These are phyloP conservation scores for Ophiocordyceps unilateralis DNA, from an alignment of 2,329 filamentous ascomycete genomes.

Conservation along the genomic window DNA sequence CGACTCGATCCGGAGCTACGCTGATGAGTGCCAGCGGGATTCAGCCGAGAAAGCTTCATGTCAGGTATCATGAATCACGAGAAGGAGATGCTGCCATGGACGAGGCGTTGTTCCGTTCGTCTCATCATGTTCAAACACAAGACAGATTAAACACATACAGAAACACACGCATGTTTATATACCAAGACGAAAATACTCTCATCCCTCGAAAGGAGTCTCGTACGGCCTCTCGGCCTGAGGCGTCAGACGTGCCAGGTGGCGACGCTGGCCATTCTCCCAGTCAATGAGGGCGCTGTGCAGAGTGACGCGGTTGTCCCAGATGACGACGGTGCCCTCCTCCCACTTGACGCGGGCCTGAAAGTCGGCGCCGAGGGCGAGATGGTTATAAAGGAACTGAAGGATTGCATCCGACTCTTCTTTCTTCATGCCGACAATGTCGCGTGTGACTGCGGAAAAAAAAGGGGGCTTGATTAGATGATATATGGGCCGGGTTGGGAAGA, in stretches of 20 bases:
- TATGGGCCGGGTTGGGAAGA: background rate
- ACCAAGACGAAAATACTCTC: background rate
- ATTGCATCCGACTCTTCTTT: constrained; percentile 70
- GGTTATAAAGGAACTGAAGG: constrained; percentile 51
- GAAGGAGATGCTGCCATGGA: too few relatives aligned
- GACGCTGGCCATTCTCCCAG: constrained; percentile 62
- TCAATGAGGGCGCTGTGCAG: constrained; percentile 66
- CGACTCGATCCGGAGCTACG: too few relatives aligned
- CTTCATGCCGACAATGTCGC: constrained; percentile 66
- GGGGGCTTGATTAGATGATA: background rate
- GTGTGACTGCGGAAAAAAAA: constrained; percentile 62
- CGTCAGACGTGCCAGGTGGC: constrained; percentile 68
- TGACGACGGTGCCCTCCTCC: constrained; percentile 63
- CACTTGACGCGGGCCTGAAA: constrained; percentile 59
- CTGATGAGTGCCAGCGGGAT: too few relatives aligned
- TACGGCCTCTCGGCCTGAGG: constrained; percentile 65
- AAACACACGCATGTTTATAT: background rate
- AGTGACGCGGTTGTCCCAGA: constrained; percentile 75
- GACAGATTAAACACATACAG: background rate
- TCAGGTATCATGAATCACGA: too few relatives aligned
- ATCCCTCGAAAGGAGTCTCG: constrained; percentile 38
- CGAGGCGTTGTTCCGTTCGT: too few relatives aligned
- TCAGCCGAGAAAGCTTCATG: too few relatives aligned
- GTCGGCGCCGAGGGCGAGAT: constrained; percentile 39
- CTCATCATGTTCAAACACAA: too few relatives aligned